These are phyloP conservation scores for Saccharomycopsis selenospora DNA, from an alignment of 805 yeast genomes.

Conservation along the genomic window DNA sequence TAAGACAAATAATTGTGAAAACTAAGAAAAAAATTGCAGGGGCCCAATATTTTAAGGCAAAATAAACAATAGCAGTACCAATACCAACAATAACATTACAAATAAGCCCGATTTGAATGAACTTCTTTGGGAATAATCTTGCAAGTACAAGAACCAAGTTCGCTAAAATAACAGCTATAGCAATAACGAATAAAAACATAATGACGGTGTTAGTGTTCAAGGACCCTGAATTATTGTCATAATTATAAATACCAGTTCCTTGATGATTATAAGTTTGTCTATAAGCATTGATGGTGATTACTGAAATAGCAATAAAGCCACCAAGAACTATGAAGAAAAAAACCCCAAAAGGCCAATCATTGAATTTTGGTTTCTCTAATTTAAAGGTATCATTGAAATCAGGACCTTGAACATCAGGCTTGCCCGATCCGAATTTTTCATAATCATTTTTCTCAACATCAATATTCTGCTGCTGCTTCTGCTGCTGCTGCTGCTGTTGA, in stretches of 20 bases:
- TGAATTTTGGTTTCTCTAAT: slow-evolving; percentile 52
- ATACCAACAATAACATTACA: slow-evolving; percentile 60
- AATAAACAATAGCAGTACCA: slow-evolving; percentile 70
- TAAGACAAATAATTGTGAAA: slow-evolving; percentile 57
- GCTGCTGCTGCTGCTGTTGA: background rate
- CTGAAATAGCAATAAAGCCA: slow-evolving; percentile 69
- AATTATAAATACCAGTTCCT: slow-evolving; percentile 56
- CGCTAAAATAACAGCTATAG: slow-evolving; percentile 53
- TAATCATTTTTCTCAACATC: slow-evolving; percentile 10
- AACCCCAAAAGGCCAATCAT: slow-evolving; percentile 66
- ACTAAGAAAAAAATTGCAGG: slow-evolving; percentile 72
- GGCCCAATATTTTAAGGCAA: slow-evolving; percentile 62
- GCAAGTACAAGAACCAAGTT: slow-evolving; percentile 51
- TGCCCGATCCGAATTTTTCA: slow-evolving; percentile 23
- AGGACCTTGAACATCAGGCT: slow-evolving; percentile 32
- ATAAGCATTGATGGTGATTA: slow-evolving; percentile 60
- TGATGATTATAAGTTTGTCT: slow-evolving; percentile 44
- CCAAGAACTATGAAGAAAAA: slow-evolving; percentile 42
- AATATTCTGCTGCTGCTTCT: background rate
- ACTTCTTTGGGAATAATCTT: slow-evolving; percentile 53
- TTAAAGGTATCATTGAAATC: slow-evolving; percentile 65
- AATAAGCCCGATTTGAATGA: slow-evolving; percentile 62
- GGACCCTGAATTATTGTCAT: slow-evolving; percentile 38
- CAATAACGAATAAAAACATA: slow-evolving; percentile 57
- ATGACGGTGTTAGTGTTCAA: slow-evolving; percentile 70